Evolutionary conservation across 169 alveolate species (phyloP).

Genomic region (Toxoplasma gondii): DNA sequence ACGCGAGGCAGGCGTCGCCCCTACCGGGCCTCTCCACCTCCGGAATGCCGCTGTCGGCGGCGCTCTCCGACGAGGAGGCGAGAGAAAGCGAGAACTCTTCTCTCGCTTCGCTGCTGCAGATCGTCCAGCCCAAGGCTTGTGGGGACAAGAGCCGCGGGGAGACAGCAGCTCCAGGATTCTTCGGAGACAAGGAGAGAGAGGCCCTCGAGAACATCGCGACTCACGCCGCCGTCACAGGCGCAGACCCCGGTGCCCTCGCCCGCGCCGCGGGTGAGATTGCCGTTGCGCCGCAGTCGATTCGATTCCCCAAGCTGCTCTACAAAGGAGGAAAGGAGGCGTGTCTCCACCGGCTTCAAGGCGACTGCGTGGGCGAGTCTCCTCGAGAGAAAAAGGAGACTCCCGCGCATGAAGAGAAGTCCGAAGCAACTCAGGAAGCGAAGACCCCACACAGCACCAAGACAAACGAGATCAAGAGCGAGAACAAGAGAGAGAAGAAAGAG

Average conservation of each 20-base stretch:
- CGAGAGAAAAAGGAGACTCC: neutral
- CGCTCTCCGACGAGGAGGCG: neutral
- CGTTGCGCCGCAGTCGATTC: neutral
- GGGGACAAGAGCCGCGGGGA: neutral
- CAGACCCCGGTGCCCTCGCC: neutral
- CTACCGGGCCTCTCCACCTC: neutral
- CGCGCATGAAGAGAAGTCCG: neutral
- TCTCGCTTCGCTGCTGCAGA: neutral
- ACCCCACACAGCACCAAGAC: neutral
- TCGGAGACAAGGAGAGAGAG: neutral
- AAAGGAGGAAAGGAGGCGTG: neutral
- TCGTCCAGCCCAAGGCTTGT: neutral
- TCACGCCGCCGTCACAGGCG: neutral
- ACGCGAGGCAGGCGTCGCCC: neutral
- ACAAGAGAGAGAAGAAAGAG: neutral
- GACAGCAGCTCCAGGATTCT: neutral
- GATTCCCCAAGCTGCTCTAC: constrained; percentile 17
- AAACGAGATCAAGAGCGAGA: neutral
- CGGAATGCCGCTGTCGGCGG: no score
- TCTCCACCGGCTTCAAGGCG: neutral
- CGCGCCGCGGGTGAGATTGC: neutral
- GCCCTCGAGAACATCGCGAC: neutral
- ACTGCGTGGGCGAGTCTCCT: neutral
- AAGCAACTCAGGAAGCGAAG: neutral
- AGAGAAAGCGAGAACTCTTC: neutral